Evolutionary conservation across 169 alveolate genomes (phyloP).

Genomic region (Plasmodium knowlesi): DNA sequence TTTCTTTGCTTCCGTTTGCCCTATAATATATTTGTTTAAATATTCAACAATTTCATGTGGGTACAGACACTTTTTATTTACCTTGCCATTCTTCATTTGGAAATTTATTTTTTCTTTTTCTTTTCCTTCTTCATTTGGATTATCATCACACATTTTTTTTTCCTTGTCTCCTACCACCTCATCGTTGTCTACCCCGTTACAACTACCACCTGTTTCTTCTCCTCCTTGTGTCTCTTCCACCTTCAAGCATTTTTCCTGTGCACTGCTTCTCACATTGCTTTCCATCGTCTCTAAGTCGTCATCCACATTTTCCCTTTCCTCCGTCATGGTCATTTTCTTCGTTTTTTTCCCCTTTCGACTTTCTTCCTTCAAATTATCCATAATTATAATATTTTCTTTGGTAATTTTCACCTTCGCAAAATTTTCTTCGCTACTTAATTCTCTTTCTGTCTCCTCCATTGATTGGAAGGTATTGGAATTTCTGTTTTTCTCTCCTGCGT

Average conservation of each 20-base stretch:
- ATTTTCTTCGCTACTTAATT: slow-evolving; percentile 5
- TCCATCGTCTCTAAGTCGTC: background rate
- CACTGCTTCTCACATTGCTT: background rate
- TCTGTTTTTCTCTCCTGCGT: background rate
- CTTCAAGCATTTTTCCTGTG: background rate
- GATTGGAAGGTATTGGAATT: background rate
- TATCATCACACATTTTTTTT: background rate
- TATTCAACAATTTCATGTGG: slow-evolving; percentile 82
- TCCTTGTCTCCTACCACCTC: background rate
- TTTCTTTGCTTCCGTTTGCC: slow-evolving; percentile 88
- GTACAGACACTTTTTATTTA: slow-evolving; percentile 43
- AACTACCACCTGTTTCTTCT: background rate
- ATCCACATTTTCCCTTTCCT: slow-evolving; percentile 18
- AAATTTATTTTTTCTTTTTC: background rate
- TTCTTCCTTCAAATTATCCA: slow-evolving; percentile 16
- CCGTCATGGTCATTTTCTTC: background rate
- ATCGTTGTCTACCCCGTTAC: background rate
- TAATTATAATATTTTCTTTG: slow-evolving; percentile 52
- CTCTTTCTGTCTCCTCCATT: background rate
- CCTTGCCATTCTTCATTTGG: slow-evolving; percentile 7
- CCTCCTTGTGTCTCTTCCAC: background rate
- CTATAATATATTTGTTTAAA: slow-evolving; percentile 84
- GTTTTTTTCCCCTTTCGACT: background rate
- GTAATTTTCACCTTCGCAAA: slow-evolving; percentile 52
- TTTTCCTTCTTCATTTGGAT: background rate